A percentile compares a stretch with the other conserved stretches of the same genome.
phyloP scores from a whole-genome alignment of 192 early-diverging fungal species.

The Phlyctochytrium arcticum region DNA sequence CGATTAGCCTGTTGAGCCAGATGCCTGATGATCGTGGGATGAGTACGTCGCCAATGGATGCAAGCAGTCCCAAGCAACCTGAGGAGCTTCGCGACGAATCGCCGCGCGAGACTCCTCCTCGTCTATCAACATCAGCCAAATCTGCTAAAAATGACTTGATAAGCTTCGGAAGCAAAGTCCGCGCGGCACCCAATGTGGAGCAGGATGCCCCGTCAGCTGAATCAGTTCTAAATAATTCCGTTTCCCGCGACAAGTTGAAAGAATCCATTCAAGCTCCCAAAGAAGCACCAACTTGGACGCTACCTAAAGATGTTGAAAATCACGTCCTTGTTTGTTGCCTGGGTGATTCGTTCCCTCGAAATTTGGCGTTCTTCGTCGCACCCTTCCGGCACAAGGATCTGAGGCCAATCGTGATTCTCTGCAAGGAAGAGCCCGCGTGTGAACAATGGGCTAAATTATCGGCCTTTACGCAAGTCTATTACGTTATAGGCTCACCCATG shows the following conservation, averaged over 20 bases:
- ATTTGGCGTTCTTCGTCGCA: constrained; percentile 64
- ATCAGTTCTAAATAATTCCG: background rate
- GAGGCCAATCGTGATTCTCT: constrained; percentile 57
- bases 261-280: background rate
- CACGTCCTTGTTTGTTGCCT: constrained; percentile 63
- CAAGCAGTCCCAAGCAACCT: background rate
- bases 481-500: constrained; percentile 56
- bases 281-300: background rate
- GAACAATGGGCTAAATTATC: constrained; percentile 37
- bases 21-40: background rate
- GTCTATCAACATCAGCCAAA: background rate
- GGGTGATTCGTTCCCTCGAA: constrained; percentile 53
- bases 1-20: background rate
- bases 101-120: background rate
- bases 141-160: constrained; percentile 9
- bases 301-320: constrained; percentile 39
- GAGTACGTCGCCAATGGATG: background rate
- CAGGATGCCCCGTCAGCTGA: background rate
- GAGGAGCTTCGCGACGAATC: background rate
- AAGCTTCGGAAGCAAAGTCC: background rate
- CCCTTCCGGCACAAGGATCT: constrained; percentile 58
- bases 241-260: background rate
- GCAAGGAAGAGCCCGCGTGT: constrained; percentile 37
- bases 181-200: background rate
- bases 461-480: constrained; percentile 47